A percentile compares a stretch with the other conserved stretches of the same genome.
These are phyloP conservation scores for Colletotrichum sp. DNA, from an alignment of 2,329 filamentous ascomycete genomes.

Conservation along the genomic window DNA sequence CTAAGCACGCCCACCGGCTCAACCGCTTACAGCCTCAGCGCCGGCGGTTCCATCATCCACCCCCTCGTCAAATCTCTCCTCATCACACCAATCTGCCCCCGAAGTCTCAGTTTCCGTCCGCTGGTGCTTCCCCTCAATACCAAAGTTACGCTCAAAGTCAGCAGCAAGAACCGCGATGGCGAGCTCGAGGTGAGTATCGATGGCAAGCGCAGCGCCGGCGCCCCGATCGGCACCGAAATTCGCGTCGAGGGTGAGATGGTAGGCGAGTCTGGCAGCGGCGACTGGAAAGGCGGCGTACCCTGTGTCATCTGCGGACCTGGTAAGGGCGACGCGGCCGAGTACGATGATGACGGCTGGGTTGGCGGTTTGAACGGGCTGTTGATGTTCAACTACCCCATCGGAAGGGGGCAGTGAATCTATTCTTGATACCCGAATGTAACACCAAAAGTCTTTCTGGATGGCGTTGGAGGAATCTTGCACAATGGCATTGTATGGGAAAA, in stretches of 20 bases:
- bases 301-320: slow-evolving; percentile 77
- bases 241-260: slow-evolving; percentile 88
- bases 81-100: slow-evolving; percentile 92
- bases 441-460: slow-evolving; percentile 15
- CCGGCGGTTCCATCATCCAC: slow-evolving; percentile 92
- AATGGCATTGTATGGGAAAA: not conserved
- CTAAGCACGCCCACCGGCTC: slow-evolving; percentile 93
- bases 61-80: slow-evolving; percentile 88
- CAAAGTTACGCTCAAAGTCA: slow-evolving; percentile 81
- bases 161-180: slow-evolving; percentile 77
- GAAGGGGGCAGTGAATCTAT: slow-evolving; percentile 36
- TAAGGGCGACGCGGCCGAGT: slow-evolving; percentile 51
- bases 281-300: slow-evolving; percentile 81
- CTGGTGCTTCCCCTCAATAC: slow-evolving; percentile 88
- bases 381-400: slow-evolving; percentile 98
- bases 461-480: slow-evolving; percentile 9
- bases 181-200: slow-evolving; percentile 84
- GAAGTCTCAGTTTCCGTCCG: slow-evolving; percentile 90
- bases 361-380: slow-evolving; percentile 90
- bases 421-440: slow-evolving; percentile 15
- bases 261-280: slow-evolving; percentile 47
- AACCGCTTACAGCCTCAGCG: slow-evolving; percentile 93
- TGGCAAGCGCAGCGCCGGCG: slow-evolving; percentile 71
- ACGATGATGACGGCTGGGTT: slow-evolving; percentile 91
- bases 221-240: slow-evolving; percentile 81